Evolutionary conservation across 331 rosid genomes (phyloP).

Genomic region (Prunus yedoensis): DNA sequence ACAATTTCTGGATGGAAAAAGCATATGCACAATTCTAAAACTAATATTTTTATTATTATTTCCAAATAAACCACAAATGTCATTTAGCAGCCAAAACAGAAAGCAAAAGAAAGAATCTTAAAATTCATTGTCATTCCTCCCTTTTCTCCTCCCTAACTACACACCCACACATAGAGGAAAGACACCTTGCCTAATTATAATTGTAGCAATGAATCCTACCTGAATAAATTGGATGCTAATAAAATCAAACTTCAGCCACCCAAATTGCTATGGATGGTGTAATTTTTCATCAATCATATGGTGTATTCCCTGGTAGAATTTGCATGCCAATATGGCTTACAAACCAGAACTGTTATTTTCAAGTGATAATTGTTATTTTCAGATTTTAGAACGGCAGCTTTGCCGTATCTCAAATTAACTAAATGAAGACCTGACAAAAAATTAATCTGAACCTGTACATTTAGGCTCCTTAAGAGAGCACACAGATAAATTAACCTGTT

Average conservation of each 20-base stretch:
- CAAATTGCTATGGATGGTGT: no score
- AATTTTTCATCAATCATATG: no score
- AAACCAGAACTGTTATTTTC: neutral
- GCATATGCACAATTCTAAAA: neutral
- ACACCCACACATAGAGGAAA: no score
- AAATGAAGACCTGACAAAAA: neutral
- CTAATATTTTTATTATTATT: neutral
- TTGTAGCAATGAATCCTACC: no score
- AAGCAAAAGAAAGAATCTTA: neutral
- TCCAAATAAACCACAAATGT: neutral
- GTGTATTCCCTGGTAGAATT: no score
- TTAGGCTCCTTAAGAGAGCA: neutral
- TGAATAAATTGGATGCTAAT: no score
- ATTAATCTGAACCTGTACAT: neutral
- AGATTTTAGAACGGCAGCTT: neutral
- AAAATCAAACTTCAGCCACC: no score
- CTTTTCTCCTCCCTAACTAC: neutral
- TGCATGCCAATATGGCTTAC: neutral
- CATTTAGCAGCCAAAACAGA: neutral
- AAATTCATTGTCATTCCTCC: neutral
- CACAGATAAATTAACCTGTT: neutral
- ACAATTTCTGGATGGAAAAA: slow-evolving; percentile 1
- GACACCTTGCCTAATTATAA: no score
- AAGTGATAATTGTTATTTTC: neutral
- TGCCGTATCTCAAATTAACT: neutral